Base-by-base conservation (phyloP, 2,329 filamentous ascomycete genomes). In the Alternaria metachromatica region DNA sequence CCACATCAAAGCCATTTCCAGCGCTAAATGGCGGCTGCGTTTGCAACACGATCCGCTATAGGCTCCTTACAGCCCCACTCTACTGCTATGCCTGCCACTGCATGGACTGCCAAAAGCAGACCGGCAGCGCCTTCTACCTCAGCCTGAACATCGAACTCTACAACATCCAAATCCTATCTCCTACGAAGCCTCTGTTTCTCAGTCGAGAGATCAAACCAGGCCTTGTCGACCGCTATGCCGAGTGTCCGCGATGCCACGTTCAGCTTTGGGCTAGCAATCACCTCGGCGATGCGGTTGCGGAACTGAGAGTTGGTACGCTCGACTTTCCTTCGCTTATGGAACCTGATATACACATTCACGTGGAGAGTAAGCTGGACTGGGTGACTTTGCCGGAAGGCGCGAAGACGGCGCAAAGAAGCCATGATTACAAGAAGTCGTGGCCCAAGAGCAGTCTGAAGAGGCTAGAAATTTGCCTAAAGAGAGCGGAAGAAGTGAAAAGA, bases 81-180 rank as follows among this genome's bases (percentile, higher is more conserved):
- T 78, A 69, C 66, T 73, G 69, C 59, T 69, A 71, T 51, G 75
- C 75, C 15, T 78, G 76, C 64, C 75, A 78, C 63, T 78, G 76
- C 25, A 30, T 58, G 2, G 71, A 74, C 54, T 78, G 76, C 58
- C 73, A 77, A 44, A 72, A 72, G 21, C 26, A 49, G 8, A 68
- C 71, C 0, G 76, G 76, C 13, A 70, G 68, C 20, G 73, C 69
- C 9, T 78, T 75, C 57, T 62, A 64, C 9, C 59, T 66, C 1
- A 67, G 67, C 15, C 66, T 72, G 2, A 64, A 58, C n/a, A 77
- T 78, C 30, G 76, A 78, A 25, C 15, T 62, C 2, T 70, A 72
- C 45, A 65, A 68, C 28, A 66, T 77, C 60, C 58, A 53, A 5
- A 62, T 72, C 8, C 66, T 72, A 4, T 72, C 74, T 0, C 26